phyloP scores from a whole-genome alignment of 495 filamentous ascomycete species.

The Penicillium maclennaniae region DNA sequence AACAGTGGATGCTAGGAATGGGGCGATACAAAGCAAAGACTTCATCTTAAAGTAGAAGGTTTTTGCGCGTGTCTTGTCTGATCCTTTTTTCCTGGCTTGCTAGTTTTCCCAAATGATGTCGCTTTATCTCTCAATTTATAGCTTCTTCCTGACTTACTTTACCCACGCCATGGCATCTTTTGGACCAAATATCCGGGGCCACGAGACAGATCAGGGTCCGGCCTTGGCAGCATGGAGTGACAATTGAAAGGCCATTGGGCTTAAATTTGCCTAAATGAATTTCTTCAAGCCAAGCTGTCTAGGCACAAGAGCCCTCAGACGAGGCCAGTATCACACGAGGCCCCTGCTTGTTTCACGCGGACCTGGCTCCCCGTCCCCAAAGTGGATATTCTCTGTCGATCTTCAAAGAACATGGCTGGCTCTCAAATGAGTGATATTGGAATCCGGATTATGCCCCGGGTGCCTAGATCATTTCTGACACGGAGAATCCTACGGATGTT shows the following conservation, averaged over 20 bases:
- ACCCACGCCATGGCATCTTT: background rate
- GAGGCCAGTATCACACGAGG: background rate
- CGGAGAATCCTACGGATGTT: constrained; percentile 1
- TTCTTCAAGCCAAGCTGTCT: background rate
- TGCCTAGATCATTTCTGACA: background rate
- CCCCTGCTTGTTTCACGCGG: constrained; percentile 11
- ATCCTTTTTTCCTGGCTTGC: background rate
- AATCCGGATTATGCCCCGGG: constrained; percentile 2
- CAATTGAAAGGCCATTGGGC: background rate
- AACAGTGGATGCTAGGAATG: constrained; percentile 9
- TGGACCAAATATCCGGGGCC: background rate
- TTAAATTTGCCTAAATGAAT: background rate
- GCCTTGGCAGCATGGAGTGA: background rate
- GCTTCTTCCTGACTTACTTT: background rate
- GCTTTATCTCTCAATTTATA: background rate
- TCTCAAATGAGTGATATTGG: background rate
- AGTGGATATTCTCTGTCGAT: constrained; percentile 13
- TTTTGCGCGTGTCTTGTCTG: background rate
- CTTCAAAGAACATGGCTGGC: background rate
- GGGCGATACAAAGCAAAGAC: constrained; percentile 6
- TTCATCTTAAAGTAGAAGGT: constrained; percentile 5
- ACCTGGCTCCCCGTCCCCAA: constrained; percentile 14
- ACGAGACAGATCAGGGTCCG: constrained; percentile 1
- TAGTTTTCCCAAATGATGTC: background rate
- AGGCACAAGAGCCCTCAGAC: background rate